Percentiles rank a stretch among this genome's conserved stretches.
Conservation (phyloP, 495 filamentous ascomycete species). For the Penicillium verhagenii region DNA sequence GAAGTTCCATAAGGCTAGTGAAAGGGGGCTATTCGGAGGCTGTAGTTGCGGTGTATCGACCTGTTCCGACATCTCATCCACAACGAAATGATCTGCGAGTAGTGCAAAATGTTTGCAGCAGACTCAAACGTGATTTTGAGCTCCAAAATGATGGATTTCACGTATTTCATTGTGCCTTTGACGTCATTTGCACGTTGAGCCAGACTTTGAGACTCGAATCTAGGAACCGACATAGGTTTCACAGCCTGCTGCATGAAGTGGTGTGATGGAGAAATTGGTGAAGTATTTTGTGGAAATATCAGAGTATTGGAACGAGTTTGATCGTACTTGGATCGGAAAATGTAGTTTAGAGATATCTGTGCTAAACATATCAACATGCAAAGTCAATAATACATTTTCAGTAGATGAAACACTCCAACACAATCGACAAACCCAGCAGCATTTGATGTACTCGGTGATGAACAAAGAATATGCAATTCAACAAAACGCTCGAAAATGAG, state of each 20-base stretch:
- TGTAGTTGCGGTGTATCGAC: neutral
- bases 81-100: neutral
- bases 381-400: neutral
- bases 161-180: neutral
- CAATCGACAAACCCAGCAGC: neutral
- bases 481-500: neutral
- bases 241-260: no score
- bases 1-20: conserved; percentile 29
- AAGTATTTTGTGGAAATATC: no score
- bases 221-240: no score
- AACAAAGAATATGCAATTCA: neutral
- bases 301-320: no score
- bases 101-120: neutral
- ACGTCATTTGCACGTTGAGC: no score
- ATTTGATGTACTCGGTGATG: neutral
- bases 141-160: neutral
- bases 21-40: conserved; percentile 12
- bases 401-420: neutral
- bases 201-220: no score
- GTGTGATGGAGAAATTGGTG: neutral
- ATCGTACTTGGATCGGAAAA: no score
- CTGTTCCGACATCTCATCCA: neutral
- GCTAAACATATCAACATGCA: neutral
- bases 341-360: neutral
- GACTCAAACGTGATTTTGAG: neutral